A percentile compares a stretch with the other conserved stretches of the same genome.
phyloP scores from a whole-genome alignment of 1,284 basidiomycete species.

The Trichosporon sp. region DNA sequence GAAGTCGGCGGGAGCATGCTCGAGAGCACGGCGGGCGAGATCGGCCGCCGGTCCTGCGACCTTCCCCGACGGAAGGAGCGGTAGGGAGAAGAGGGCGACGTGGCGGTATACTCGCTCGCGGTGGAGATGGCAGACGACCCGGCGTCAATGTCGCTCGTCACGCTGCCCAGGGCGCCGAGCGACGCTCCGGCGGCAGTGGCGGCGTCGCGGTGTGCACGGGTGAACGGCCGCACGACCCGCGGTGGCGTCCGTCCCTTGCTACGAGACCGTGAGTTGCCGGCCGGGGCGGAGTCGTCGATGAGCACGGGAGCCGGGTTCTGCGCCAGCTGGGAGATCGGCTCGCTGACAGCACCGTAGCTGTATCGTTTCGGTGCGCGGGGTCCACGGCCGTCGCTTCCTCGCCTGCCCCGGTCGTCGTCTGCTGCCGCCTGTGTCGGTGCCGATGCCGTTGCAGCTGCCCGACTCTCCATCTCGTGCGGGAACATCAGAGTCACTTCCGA shows the following conservation, averaged over 20 bases:
- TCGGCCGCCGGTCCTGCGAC: conserved; percentile 11
- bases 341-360: not conserved
- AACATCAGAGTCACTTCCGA: conserved; percentile 11
- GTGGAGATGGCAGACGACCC: conserved; percentile 4
- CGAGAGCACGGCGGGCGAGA: conserved; percentile 12
- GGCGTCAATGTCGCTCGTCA: conserved; percentile 3
- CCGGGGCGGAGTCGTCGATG: conserved; percentile 2
- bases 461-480: conserved; percentile 9
- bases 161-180: conserved; percentile 5
- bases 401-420: not conserved
- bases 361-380: not conserved
- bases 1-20: conserved; percentile 1
- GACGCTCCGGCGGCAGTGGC: conserved; percentile 14
- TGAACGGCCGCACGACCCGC: conserved; percentile 21
- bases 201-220: conserved; percentile 12
- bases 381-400: not conserved
- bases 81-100: not conserved
- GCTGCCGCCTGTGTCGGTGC: too few species aligned
- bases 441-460: too few species aligned
- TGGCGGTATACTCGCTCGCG: conserved; percentile 8
- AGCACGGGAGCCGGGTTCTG: not conserved
- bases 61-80: conserved; percentile 9
- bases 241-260: conserved; percentile 38
- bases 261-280: conserved; percentile 29
- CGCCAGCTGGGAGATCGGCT: conserved; percentile 5